Evolutionary conservation across 2,329 filamentous ascomycete species (phyloP).

Genomic region (Pseudopyricularia cyperi): DNA sequence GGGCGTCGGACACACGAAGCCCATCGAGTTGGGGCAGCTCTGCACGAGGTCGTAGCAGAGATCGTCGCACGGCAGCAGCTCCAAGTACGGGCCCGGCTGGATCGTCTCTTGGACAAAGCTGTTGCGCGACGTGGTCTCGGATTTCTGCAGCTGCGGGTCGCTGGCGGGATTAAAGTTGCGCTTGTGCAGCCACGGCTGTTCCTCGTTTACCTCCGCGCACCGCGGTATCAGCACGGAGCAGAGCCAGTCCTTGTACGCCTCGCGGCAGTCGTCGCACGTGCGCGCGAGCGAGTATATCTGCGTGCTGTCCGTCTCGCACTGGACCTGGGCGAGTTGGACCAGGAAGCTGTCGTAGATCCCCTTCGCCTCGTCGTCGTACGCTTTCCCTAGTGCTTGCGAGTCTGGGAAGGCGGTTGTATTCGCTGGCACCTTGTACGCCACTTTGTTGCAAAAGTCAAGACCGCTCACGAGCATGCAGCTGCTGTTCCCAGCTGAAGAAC

Average conservation of each 20-base stretch:
- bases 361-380: slow-evolving; percentile 68
- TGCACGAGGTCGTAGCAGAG: slow-evolving; percentile 78
- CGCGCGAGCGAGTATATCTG: slow-evolving; percentile 72
- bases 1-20: slow-evolving; percentile 59
- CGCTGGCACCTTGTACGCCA: slow-evolving; percentile 82
- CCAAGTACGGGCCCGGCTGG: slow-evolving; percentile 81
- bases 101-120: slow-evolving; percentile 57
- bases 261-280: slow-evolving; percentile 61
- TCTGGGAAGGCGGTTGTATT: slow-evolving; percentile 50
- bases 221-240: slow-evolving; percentile 88
- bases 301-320: slow-evolving; percentile 64
- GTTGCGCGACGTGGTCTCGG: slow-evolving; percentile 52
- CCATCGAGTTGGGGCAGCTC: slow-evolving; percentile 65
- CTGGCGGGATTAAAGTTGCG: slow-evolving; percentile 57
- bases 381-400: slow-evolving; percentile 45
- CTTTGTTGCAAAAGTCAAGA: slow-evolving; percentile 76
- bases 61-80: slow-evolving; percentile 78
- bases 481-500: slow-evolving; percentile 17
- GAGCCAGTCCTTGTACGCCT: slow-evolving; percentile 86
- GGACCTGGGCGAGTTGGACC: slow-evolving; percentile 69
- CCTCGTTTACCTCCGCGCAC: slow-evolving; percentile 68
- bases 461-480: slow-evolving; percentile 82
- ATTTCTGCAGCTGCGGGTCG: slow-evolving; percentile 20
- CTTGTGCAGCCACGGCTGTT: slow-evolving; percentile 38
- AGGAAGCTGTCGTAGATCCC: slow-evolving; percentile 64